These are phyloP conservation scores for Chaetomium tenue DNA, from an alignment of 495 filamentous ascomycete genomes.

Conservation along the genomic window DNA sequence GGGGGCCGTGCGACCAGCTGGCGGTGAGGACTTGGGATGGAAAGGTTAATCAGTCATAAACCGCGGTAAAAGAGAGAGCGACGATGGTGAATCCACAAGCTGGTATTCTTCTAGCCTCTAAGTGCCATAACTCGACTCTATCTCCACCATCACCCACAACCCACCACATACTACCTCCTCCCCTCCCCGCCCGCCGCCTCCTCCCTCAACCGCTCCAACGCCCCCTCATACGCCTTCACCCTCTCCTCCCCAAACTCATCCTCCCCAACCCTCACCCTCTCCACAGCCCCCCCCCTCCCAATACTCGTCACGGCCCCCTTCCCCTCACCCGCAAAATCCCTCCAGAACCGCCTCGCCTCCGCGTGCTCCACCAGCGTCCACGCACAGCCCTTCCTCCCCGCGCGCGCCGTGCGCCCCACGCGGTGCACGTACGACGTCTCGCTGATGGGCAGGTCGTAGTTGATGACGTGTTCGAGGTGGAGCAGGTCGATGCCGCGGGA, in stretches of 20 bases:
- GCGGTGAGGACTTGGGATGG: too few species aligned
- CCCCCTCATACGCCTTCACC: slow-evolving; percentile 58
- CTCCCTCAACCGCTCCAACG: slow-evolving; percentile 52
- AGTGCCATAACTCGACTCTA: too few species aligned
- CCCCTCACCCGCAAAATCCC: slow-evolving; percentile 60
- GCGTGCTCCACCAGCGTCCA: slow-evolving; percentile 77
- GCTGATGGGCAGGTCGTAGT: slow-evolving; percentile 86
- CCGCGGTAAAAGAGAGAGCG: too few species aligned
- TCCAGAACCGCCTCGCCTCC: slow-evolving; percentile 86
- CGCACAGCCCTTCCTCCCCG: slow-evolving; percentile 70
- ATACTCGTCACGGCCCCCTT: slow-evolving; percentile 32
- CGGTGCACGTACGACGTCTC: slow-evolving; percentile 86
- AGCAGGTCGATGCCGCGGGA: slow-evolving; percentile 88
- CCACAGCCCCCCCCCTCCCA: slow-evolving; percentile 28
- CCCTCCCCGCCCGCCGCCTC: slow-evolving; percentile 42
- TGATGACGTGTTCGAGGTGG: slow-evolving; percentile 78
- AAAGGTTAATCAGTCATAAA: too few species aligned
- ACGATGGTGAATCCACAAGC: too few species aligned
- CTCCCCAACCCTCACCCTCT: slow-evolving; percentile 31
- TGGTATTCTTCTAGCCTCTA: too few species aligned
- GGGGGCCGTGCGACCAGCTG: too few species aligned
- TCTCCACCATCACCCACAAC: not conserved
- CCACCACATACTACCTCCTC: slow-evolving; percentile 8
- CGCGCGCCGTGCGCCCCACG: slow-evolving; percentile 86
- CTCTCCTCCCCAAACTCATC: slow-evolving; percentile 51